Evolutionary conservation across 2,329 filamentous ascomycete species (phyloP).

Genomic region (Colletotrichum destructivum): DNA sequence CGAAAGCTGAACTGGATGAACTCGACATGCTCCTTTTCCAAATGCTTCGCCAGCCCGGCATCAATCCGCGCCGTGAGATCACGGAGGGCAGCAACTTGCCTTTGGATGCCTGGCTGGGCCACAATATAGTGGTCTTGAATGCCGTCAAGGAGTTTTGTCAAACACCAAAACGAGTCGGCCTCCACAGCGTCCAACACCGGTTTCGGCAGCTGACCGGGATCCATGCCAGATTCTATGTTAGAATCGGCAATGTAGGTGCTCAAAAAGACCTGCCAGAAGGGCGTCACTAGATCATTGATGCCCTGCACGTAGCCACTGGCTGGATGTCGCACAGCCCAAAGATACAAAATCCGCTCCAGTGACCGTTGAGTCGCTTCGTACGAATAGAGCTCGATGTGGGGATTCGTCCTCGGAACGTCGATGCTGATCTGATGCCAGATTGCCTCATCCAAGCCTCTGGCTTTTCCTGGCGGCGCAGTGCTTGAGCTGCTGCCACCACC

Average conservation of each 20-base stretch:
- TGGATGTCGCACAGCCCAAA: conserved; percentile 98
- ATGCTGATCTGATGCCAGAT: conserved; percentile 99
- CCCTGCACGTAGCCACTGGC: conserved; percentile 98
- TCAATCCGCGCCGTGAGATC: conserved; percentile 95
- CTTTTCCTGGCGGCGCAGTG: conserved; percentile 56
- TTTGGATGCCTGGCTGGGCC: conserved; percentile 95
- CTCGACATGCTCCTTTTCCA: conserved; percentile 92
- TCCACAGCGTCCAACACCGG: conserved; percentile 96
- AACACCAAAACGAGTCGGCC: conserved; percentile 97
- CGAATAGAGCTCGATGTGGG: conserved; percentile 93
- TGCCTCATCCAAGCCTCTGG: conserved; percentile 89
- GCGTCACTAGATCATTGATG: conserved; percentile 97
- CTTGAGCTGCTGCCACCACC: conserved; percentile 55
- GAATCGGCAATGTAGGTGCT: conserved; percentile 95
- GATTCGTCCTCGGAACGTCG: conserved; percentile 95
- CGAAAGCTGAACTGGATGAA: conserved; percentile 99
- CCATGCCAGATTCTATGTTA: conserved; percentile 94
- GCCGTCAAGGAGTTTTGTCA: conserved; percentile 97
- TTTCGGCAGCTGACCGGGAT: conserved; percentile 92
- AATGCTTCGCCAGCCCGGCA: conserved; percentile 84
- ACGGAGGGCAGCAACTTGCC: conserved; percentile 89
- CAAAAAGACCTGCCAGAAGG: conserved; percentile 98
- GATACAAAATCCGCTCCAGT: conserved; percentile 93
- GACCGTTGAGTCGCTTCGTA: conserved; percentile 97
- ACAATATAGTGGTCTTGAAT: conserved; percentile 99